phyloP scores from a whole-genome alignment of 306 rosid genomes.

The Ormosia emarginata region DNA sequence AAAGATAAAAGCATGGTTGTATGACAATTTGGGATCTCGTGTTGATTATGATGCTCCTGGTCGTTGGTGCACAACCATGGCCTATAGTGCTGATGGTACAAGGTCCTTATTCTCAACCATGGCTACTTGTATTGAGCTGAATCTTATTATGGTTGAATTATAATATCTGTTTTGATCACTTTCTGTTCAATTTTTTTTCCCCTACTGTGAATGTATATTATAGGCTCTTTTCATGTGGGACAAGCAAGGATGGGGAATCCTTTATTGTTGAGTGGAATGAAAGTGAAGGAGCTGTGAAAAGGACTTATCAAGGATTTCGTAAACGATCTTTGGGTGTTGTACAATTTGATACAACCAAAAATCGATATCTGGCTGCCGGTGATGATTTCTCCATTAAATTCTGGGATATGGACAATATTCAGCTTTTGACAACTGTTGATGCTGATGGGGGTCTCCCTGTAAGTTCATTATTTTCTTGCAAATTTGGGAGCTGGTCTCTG shows the following conservation, averaged over 20 bases:
- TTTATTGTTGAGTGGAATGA: conserved; percentile 97
- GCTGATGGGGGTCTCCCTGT: conserved; percentile 98
- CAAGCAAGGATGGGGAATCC: conserved; percentile 91
- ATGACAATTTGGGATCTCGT: conserved; percentile 98
- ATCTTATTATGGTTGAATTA: conserved; percentile 1
- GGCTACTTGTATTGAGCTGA: conserved; percentile 21
- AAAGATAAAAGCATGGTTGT: conserved; percentile 96
- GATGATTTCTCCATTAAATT: conserved; percentile 95
- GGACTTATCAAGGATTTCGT: conserved; percentile 86
- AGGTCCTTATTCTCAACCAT: conserved; percentile 49
- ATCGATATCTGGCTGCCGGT: conserved; percentile 88
- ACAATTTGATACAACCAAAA: conserved; percentile 90
- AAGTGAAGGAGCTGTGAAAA: conserved; percentile 95
- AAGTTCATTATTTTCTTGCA: conserved; percentile 33
- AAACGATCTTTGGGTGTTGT: conserved; percentile 84
- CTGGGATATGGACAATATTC: conserved; percentile 97
- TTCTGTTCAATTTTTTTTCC: neutral
- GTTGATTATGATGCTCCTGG: conserved; percentile 99
- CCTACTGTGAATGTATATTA: conserved; percentile 4
- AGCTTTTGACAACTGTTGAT: conserved; percentile 80
- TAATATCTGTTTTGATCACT: neutral
- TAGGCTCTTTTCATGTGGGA: conserved; percentile 96
- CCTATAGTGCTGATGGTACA: conserved; percentile 95
- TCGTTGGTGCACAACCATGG: conserved; percentile 99
- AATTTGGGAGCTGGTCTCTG: neutral